These are phyloP conservation scores for Metarhizium brunneum DNA, from an alignment of 2,329 filamentous ascomycete species.

Conservation along the genomic window DNA sequence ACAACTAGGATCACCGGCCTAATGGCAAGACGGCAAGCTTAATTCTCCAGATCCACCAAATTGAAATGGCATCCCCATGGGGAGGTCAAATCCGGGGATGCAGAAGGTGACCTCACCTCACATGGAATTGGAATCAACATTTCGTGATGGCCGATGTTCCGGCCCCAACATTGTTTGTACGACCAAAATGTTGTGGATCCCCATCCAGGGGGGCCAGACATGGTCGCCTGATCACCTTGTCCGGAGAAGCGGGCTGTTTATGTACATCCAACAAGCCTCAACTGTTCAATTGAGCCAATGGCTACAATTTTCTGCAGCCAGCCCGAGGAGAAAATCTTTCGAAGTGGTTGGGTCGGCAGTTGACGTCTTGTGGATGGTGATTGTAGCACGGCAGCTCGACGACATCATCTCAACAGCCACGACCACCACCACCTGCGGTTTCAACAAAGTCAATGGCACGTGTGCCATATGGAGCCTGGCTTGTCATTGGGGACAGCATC, in stretches of 20 bases:
- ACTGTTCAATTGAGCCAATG: background rate
- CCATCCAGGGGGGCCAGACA: background rate
- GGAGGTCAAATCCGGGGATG: background rate
- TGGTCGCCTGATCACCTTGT: background rate
- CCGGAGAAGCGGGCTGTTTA: background rate
- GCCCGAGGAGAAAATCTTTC: background rate
- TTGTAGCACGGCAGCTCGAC: background rate
- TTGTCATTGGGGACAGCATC: background rate
- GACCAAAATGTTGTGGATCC: background rate
- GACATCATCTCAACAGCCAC: background rate
- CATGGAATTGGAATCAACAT: background rate
- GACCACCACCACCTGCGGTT: background rate
- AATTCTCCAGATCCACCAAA: background rate
- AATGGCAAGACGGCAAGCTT: background rate
- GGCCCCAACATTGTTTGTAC: too few relatives aligned
- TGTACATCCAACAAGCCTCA: background rate
- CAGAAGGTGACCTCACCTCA: background rate
- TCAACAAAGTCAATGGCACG: background rate
- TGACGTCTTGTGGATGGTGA: background rate
- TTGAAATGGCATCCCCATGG: slow-evolving; percentile 2
- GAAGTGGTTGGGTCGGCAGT: background rate
- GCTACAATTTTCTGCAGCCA: background rate
- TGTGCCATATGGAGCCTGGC: background rate
- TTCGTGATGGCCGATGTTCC: background rate
- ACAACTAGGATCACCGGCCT: background rate